These are phyloP conservation scores for Aureobasidium mangrovei DNA, from an alignment of 2,329 filamentous ascomycete genomes.

Conservation along the genomic window DNA sequence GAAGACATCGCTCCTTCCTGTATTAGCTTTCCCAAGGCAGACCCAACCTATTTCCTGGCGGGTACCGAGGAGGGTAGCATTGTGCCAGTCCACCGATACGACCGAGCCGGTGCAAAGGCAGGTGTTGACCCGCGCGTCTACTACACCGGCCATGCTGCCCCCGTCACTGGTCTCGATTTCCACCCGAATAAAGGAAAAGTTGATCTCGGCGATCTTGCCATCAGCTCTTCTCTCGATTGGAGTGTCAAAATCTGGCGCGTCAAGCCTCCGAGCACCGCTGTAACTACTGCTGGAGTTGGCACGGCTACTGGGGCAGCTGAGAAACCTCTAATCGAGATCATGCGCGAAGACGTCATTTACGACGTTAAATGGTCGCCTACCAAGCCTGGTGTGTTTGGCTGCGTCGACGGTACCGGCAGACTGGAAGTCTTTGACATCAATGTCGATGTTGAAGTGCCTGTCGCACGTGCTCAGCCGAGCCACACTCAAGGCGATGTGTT, in stretches of 20 bases:
- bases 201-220: constrained; percentile 85
- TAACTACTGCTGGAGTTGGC: constrained; percentile 13
- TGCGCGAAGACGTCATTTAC: constrained; percentile 92
- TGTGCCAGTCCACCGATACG: constrained; percentile 93
- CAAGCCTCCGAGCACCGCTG: constrained; percentile 51
- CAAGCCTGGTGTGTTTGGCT: constrained; percentile 86
- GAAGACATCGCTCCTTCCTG: constrained; percentile 93
- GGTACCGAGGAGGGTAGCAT: constrained; percentile 96
- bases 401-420: constrained; percentile 86
- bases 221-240: constrained; percentile 93
- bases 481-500: constrained; percentile 29
- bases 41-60: constrained; percentile 95
- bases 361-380: constrained; percentile 92
- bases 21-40: constrained; percentile 87
- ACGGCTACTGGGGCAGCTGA: constrained; percentile 40
- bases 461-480: constrained; percentile 55
- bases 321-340: constrained; percentile 75
- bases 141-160: constrained; percentile 84
- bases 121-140: constrained; percentile 83
- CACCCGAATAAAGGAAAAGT: constrained; percentile 87
- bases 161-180: constrained; percentile 93
- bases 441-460: constrained; percentile 83
- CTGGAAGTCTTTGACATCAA: constrained; percentile 95
- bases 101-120: constrained; percentile 92
- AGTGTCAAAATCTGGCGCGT: constrained; percentile 96